Evolutionary conservation across 1,284 basidiomycete genomes (phyloP).

Genomic region (Ceratobasidium papillatum): DNA sequence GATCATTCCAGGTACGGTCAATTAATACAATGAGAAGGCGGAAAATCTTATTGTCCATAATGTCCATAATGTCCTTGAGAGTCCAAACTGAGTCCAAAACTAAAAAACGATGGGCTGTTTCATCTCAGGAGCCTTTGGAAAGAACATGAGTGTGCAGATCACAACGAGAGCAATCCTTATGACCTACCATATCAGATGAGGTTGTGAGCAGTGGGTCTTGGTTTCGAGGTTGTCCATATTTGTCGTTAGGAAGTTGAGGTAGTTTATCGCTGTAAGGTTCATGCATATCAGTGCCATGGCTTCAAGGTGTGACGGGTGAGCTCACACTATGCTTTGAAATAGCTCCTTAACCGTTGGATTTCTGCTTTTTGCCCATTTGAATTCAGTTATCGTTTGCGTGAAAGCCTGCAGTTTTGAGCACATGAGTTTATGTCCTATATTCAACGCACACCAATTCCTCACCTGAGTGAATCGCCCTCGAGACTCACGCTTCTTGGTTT

Average conservation of each 20-base stretch:
- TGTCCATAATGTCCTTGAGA: not conserved
- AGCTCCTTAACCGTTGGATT: slow-evolving; percentile 20
- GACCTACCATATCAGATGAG: not conserved
- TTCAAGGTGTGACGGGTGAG: not conserved
- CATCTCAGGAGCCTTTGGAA: not conserved
- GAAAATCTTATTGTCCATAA: not conserved
- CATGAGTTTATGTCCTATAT: too few species aligned
- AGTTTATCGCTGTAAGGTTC: not conserved
- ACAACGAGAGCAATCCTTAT: not conserved
- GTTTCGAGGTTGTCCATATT: too few species aligned
- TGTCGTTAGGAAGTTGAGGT: too few species aligned
- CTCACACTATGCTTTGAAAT: slow-evolving; percentile 1
- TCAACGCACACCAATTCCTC: not conserved
- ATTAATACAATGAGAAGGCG: not conserved
- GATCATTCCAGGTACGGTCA: not conserved
- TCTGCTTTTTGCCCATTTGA: not conserved
- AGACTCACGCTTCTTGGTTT: not conserved
- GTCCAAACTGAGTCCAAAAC: not conserved
- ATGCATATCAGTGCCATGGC: not conserved
- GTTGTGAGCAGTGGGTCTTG: slow-evolving; percentile 11
- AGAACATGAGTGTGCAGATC: not conserved
- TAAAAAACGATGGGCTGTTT: not conserved
- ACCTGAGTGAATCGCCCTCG: slow-evolving; percentile 18
- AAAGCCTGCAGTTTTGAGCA: slow-evolving; percentile 3
- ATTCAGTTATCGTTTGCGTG: not conserved